Conservation (phyloP, 2,329 filamentous ascomycete genomes). For the Septoria linicola region DNA sequence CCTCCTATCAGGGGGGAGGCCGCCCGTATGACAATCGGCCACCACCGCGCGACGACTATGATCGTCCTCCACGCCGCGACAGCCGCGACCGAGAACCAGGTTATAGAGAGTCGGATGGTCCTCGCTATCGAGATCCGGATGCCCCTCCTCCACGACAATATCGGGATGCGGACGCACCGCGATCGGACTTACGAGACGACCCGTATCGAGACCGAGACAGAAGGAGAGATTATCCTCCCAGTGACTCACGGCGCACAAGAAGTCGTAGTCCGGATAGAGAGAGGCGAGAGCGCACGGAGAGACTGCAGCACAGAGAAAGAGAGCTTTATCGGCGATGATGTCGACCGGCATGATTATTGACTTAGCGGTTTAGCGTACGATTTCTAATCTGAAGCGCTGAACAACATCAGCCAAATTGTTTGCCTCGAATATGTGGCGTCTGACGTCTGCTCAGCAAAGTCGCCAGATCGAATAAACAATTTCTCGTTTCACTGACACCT, state of each 20-base stretch:
- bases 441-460: no score
- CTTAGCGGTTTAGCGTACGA: no score
- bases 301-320: slow-evolving; percentile 38
- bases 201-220: slow-evolving; percentile 28
- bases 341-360: background rate
- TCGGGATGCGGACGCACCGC: slow-evolving; percentile 24
- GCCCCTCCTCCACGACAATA: slow-evolving; percentile 25
- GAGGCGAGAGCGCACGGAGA: slow-evolving; percentile 31
- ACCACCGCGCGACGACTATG: slow-evolving; percentile 25
- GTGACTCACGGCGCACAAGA: slow-evolving; percentile 33
- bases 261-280: slow-evolving; percentile 34
- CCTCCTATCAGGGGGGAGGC: slow-evolving; percentile 39
- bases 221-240: slow-evolving; percentile 27
- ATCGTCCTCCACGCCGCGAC: slow-evolving; percentile 24
- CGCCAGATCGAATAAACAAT: no score
- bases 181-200: slow-evolving; percentile 20
- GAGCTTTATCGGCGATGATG: slow-evolving; percentile 33
- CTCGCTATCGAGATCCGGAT: slow-evolving; percentile 29
- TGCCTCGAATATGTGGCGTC: no score
- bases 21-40: slow-evolving; percentile 22
- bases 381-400: no score
- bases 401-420: no score
- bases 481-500: no score
- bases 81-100: slow-evolving; percentile 24
- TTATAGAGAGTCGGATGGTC: slow-evolving; percentile 19